Evolutionary conservation across 2,329 filamentous ascomycete genomes (phyloP).

Genomic region (Fusarium sarcochroum): DNA sequence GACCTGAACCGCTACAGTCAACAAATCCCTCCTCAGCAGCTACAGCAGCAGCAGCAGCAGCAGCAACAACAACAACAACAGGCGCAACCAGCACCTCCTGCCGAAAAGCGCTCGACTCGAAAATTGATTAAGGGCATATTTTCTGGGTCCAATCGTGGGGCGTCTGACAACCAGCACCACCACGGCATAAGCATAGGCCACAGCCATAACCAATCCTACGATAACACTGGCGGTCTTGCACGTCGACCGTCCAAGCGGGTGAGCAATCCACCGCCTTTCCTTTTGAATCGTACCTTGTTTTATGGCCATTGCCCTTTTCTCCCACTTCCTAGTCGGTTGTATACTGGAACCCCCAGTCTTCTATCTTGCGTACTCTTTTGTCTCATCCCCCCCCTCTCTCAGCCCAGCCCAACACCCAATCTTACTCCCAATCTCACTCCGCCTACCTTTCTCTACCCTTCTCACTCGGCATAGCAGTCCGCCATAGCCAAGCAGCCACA

Average conservation of each 20-base stretch:
- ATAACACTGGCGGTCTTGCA: slow-evolving; percentile 63
- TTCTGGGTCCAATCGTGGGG: slow-evolving; percentile 56
- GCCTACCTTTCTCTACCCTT: slow-evolving; percentile 18
- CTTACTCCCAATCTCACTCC: slow-evolving; percentile 32
- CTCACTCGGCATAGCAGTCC: slow-evolving; percentile 25
- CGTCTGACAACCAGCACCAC: slow-evolving; percentile 48
- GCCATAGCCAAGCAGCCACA: slow-evolving; percentile 40
- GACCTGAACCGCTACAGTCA: slow-evolving; percentile 53
- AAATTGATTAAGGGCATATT: slow-evolving; percentile 70
- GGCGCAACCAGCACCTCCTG: slow-evolving; percentile 46
- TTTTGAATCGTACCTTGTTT: slow-evolving; percentile 59
- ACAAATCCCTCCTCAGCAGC: slow-evolving; percentile 45
- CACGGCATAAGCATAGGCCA: slow-evolving; percentile 50
- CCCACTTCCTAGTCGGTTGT: slow-evolving; percentile 26
- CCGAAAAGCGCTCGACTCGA: slow-evolving; percentile 65
- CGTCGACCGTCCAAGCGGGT: slow-evolving; percentile 71
- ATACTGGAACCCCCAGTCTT: slow-evolving; percentile 31
- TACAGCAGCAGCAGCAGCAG: slow-evolving; percentile 53
- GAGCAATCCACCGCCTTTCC: slow-evolving; percentile 61
- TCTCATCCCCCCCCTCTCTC: slow-evolving; percentile 28
- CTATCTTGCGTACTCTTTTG: slow-evolving; percentile 18
- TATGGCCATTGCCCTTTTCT: slow-evolving; percentile 16
- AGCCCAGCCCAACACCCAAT: slow-evolving; percentile 33
- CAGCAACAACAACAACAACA: slow-evolving; percentile 55
- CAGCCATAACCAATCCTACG: slow-evolving; percentile 56